Percentiles rank a stretch among this genome's conserved stretches.
Evolutionary conservation across 2,329 filamentous ascomycete species (phyloP).

Genomic region (Neofusicoccum parvum): DNA sequence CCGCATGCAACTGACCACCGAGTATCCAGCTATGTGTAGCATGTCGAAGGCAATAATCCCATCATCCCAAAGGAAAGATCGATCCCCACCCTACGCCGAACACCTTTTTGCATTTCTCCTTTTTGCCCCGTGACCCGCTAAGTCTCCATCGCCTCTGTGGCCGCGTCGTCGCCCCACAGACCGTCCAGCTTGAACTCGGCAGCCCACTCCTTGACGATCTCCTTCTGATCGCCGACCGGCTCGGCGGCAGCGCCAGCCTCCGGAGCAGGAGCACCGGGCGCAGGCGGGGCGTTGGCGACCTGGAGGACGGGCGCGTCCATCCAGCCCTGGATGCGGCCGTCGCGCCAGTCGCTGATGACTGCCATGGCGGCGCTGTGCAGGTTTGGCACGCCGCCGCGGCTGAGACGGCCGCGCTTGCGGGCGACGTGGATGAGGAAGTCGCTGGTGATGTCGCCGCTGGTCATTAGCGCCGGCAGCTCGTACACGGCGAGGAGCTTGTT

Average conservation of each 20-base stretch:
- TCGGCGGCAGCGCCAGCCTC: conserved; percentile 23
- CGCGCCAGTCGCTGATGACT: conserved; percentile 94
- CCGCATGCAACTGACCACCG: background rate
- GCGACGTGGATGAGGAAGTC: conserved; percentile 96
- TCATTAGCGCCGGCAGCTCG: conserved; percentile 76
- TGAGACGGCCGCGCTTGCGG: conserved; percentile 84
- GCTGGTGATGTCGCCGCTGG: conserved; percentile 74
- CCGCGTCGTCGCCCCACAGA: conserved; percentile 74
- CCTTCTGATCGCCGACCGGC: conserved; percentile 67
- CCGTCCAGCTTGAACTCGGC: conserved; percentile 95
- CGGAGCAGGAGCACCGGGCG: conserved; percentile 27
- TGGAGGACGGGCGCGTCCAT: conserved; percentile 71
- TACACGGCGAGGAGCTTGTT: conserved; percentile 82
- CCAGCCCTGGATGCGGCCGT: conserved; percentile 94
- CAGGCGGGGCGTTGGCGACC: conserved; percentile 46
- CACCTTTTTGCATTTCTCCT: conserved; percentile 13
- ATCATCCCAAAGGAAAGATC: background rate
- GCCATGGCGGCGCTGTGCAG: conserved; percentile 84
- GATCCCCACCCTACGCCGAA: conserved; percentile 6
- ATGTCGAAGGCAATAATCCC: background rate
- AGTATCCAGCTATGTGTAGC: background rate
- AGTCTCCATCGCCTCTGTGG: conserved; percentile 40
- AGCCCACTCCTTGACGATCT: conserved; percentile 90
- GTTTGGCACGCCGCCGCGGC: conserved; percentile 89
- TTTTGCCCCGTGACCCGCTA: conserved; percentile 17